Evolutionary conservation across 441 rosid genomes (phyloP).

Genomic region (Capsella rubella): DNA sequence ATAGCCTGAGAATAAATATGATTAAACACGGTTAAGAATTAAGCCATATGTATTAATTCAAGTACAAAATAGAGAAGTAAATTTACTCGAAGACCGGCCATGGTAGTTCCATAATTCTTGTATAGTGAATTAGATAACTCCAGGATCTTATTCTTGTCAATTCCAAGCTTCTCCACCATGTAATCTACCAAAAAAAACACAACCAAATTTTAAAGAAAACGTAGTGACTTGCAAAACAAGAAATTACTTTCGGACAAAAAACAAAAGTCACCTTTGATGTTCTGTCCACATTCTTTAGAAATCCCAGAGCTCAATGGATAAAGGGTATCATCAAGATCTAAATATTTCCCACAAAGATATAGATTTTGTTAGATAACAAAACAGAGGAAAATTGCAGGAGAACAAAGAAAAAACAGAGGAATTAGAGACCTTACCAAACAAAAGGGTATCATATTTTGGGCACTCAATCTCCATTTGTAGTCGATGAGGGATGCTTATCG

Average conservation of each 20-base stretch:
- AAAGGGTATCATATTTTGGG: constrained; percentile 73
- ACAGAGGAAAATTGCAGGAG: neutral
- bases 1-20: constrained; percentile 55
- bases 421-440: constrained; percentile 64
- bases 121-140: constrained; percentile 72
- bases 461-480: constrained; percentile 31
- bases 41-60: neutral
- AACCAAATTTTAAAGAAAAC: neutral
- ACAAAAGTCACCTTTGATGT: constrained; percentile 67
- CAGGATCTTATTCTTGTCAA: constrained; percentile 59
- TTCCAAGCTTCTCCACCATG: constrained; percentile 81
- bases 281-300: constrained; percentile 66
- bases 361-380: neutral
- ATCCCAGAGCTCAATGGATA: constrained; percentile 82
- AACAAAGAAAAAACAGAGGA: constrained; percentile 21
- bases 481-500: constrained; percentile 1
- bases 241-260: neutral
- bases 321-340: constrained; percentile 95
- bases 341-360: constrained; percentile 19
- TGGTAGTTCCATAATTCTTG: constrained; percentile 92
- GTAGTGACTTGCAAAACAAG: constrained; percentile 14
- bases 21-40: constrained; percentile 1
- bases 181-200: constrained; percentile 52
- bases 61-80: constrained; percentile 6
- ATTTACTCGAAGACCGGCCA: constrained; percentile 84